Evolutionary conservation across 257 asterid species (phyloP).

Genomic region (Capsicum rhomboideum): DNA sequence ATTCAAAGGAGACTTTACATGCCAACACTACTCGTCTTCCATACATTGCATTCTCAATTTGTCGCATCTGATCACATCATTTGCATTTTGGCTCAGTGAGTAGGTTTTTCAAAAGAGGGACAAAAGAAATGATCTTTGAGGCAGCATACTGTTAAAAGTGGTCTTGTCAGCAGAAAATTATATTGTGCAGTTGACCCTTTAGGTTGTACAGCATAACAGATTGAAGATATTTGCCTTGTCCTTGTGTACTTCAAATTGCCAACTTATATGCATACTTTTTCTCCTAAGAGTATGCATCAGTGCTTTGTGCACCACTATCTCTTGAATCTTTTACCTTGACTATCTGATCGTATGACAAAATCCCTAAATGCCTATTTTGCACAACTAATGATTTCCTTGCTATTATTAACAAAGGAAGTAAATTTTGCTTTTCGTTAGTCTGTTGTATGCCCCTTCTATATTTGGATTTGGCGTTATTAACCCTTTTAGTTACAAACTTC

Average conservation of each 20-base stretch:
- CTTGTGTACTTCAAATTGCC: background rate
- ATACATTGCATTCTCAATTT: background rate
- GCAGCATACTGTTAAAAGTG: background rate
- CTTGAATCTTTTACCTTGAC: background rate
- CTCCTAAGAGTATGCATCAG: background rate
- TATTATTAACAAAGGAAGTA: background rate
- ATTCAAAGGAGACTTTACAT: background rate
- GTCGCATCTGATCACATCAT: background rate
- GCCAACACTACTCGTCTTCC: background rate
- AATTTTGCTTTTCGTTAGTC: background rate
- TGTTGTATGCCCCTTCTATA: background rate
- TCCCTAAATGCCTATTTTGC: background rate
- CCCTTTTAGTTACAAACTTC: no score
- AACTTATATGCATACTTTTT: background rate
- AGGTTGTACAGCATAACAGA: background rate
- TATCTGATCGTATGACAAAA: background rate
- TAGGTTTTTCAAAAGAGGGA: background rate
- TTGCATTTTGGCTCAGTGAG: background rate
- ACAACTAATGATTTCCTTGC: background rate
- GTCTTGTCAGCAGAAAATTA: background rate
- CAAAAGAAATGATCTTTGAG: background rate
- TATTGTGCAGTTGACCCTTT: background rate
- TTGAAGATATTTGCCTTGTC: background rate
- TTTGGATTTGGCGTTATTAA: background rate
- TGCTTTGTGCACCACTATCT: background rate